Base-by-base conservation (phyloP, 2,329 filamentous ascomycete species). In the Colletotrichum filicis region DNA sequence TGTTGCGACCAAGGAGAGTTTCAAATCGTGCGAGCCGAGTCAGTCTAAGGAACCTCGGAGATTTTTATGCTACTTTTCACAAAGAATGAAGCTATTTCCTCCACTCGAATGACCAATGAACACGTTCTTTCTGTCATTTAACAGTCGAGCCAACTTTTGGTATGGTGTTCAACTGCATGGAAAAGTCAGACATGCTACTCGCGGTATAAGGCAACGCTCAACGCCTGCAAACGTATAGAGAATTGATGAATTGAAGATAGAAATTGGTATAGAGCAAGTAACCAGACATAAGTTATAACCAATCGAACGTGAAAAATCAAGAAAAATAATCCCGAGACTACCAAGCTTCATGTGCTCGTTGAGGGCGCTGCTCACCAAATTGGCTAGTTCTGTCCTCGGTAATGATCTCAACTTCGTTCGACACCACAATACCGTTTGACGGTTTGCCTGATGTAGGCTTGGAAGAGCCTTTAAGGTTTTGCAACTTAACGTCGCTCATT, bases 401-500 rank as follows among this genome's bases (percentile, higher is more conserved):
- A 6, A 74, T 75, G 4, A 86, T 76, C 61, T 84, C 80, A 22
- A 86, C 77, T 57, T 85, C 78, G 60, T 82, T 86, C 0, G 81
- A 84, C n/a, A 86, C 82, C 26, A 85, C 73, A 37, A 86, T 86
- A 3, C 80, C 80, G 16, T 76, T 78, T 0, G 76, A 12, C 0
- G 76, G 70, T 22, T 70, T 72, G 11, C 59, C 74, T 42, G 71
- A 53, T 24, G 68, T 71, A 19, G 75, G 69, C 24, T 73, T 76
- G 7, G 75, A 76, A 42, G 74, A 76, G 1, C 74, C 68, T 53
- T 78, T 79, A 60, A 86, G 74, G 8, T 80, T 77, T 42, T 85
- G 79, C 77, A 86, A 80, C 71, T 84, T 85, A 4, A 84, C 79
- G 49, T 83, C 79, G 28, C 82, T 80, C n/a, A 87, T 80, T 19